A percentile compares a stretch with the other conserved stretches of the same genome.
Conservation (phyloP, 1,284 basidiomycete species). For the Cutaneotrichosporon daszewskae region DNA sequence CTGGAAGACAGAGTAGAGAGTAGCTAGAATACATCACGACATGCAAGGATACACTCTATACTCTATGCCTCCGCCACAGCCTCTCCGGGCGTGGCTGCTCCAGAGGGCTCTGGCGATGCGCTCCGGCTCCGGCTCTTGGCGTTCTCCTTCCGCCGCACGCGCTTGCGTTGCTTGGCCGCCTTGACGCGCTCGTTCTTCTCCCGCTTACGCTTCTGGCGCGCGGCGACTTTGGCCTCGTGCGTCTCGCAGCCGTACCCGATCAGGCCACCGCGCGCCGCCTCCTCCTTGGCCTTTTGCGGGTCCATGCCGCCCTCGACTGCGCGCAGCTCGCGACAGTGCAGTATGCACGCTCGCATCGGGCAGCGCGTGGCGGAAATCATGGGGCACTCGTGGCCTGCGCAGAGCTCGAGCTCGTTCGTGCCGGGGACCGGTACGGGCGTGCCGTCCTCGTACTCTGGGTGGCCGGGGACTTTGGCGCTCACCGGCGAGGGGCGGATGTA, state of each 20-base stretch:
- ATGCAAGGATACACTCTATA: not conserved
- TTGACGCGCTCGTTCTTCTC: constrained; percentile 24
- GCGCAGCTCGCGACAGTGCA: constrained; percentile 41
- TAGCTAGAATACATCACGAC: not conserved
- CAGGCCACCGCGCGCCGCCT: constrained; percentile 27
- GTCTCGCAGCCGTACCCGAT: constrained; percentile 46
- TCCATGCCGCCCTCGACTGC: constrained; percentile 37
- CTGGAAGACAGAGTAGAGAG: constrained; percentile 43
- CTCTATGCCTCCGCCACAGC: not conserved
- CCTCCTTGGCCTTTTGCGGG: constrained; percentile 25
- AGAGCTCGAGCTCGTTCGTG: constrained; percentile 2
- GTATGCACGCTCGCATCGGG: constrained; percentile 38
- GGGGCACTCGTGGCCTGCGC: constrained; percentile 8
- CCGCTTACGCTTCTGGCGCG: constrained; percentile 33
- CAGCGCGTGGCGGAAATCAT: constrained; percentile 35
- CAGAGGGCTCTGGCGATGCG: not conserved
- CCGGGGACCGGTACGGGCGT: constrained; percentile 1
- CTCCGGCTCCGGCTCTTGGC: not conserved
- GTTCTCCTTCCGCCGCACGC: not conserved
- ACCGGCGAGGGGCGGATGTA: constrained; percentile 60
- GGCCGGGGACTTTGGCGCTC: constrained; percentile 19
- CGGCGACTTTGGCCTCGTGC: constrained; percentile 46
- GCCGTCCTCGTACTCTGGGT: too few relatives aligned
- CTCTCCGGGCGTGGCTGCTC: too few relatives aligned
- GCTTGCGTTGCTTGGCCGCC: constrained; percentile 1